These are phyloP conservation scores for Cotoneaster glaucophyllus DNA, from an alignment of 306 rosid genomes.

Conservation along the genomic window DNA sequence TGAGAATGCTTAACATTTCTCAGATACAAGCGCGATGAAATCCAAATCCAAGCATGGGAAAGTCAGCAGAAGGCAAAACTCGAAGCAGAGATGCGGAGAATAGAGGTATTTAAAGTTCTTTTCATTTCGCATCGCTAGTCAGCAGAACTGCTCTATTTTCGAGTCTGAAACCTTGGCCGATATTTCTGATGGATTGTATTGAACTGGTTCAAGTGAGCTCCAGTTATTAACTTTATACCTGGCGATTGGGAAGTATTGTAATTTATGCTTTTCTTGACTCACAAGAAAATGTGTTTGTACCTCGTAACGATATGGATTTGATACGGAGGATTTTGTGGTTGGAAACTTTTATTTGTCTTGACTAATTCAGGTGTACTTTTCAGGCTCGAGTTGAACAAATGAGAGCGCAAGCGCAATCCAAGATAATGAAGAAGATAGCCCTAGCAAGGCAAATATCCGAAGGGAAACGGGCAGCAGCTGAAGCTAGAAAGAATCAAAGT, in stretches of 20 bases:
- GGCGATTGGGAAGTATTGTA: not conserved
- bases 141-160: not conserved
- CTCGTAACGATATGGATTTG: not conserved
- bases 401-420: constrained; percentile 78
- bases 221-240: not conserved
- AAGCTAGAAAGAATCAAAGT: constrained; percentile 51
- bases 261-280: not conserved
- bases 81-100: constrained; percentile 80
- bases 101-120: constrained; percentile 48
- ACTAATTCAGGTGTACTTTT: constrained; percentile 3
- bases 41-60: constrained; percentile 95
- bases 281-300: not conserved
- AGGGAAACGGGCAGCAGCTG: constrained; percentile 71
- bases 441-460: constrained; percentile 84
- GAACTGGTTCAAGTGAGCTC: not conserved
- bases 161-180: not conserved
- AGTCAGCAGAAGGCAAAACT: constrained; percentile 74
- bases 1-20: constrained; percentile 11
- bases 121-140: not conserved
- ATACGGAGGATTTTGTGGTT: not conserved
- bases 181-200: not conserved
- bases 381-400: constrained; percentile 82
- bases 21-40: constrained; percentile 87
- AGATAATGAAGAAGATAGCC: constrained; percentile 71
- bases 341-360: not conserved